Percentiles rank a stretch among this genome's conserved stretches.
These are phyloP conservation scores for Candida pseudoviswanathii DNA, from an alignment of 1,139 yeast species.

Conservation along the genomic window DNA sequence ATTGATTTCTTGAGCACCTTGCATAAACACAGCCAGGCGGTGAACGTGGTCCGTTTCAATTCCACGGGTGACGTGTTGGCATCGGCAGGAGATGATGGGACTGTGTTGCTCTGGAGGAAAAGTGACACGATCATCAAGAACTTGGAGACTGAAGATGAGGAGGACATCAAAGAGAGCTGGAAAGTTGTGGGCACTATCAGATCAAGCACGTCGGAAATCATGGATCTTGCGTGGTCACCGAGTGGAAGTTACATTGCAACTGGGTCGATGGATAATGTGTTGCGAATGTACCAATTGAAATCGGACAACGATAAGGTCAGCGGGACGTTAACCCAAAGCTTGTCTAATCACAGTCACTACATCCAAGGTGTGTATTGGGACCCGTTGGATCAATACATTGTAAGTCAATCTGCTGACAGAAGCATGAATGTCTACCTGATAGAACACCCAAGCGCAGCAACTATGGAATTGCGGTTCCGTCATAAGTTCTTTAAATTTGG, in stretches of 20 bases:
- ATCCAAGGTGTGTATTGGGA: constrained; percentile 98
- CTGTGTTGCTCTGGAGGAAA: constrained; percentile 74
- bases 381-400: constrained; percentile 72
- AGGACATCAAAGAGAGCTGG: constrained; percentile 76
- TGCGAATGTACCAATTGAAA: constrained; percentile 56
- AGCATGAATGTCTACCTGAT: constrained; percentile 63
- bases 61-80: constrained; percentile 71
- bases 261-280: constrained; percentile 88
- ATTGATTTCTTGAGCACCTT: constrained; percentile 75
- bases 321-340: constrained; percentile 62
- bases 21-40: constrained; percentile 90
- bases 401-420: constrained; percentile 90
- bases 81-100: constrained; percentile 94
- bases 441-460: not conserved
- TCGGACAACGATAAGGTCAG: constrained; percentile 30
- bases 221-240: constrained; percentile 93
- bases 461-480: constrained; percentile 9
- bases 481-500: constrained; percentile 28
- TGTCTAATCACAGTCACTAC: constrained; percentile 79
- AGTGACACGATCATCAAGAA: constrained; percentile 57
- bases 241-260: constrained; percentile 72
- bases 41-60: constrained; percentile 83
- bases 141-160: constrained; percentile 50
- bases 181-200: constrained; percentile 39
- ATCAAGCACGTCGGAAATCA: constrained; percentile 72